Evolutionary conservation across 345 rosid species (phyloP).

Genomic region (Gynandropsis gynandra): DNA sequence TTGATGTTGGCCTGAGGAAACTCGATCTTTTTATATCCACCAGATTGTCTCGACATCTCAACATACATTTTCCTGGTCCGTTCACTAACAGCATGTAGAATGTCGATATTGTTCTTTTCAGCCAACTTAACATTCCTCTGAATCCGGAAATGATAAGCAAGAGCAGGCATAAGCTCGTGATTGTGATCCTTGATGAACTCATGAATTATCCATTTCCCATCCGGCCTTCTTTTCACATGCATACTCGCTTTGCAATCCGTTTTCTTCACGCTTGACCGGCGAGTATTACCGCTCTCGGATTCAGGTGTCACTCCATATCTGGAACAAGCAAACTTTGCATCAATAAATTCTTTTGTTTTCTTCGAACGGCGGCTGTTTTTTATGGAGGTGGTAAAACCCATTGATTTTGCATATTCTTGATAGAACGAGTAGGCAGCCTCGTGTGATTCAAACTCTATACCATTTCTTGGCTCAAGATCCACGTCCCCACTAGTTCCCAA

Average conservation of each 20-base stretch:
- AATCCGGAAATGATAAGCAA: constrained; percentile 45
- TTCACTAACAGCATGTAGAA: constrained; percentile 42
- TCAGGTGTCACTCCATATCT: constrained; percentile 63
- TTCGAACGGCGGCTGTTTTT: constrained; percentile 66
- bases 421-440: constrained; percentile 60
- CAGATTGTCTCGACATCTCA: constrained; percentile 40
- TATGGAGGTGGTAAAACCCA: constrained; percentile 63
- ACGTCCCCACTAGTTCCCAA: constrained; percentile 27
- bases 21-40: constrained; percentile 28
- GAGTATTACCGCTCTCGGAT: constrained; percentile 37
- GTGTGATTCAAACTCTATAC: constrained; percentile 69
- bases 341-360: constrained; percentile 57
- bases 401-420: constrained; percentile 62
- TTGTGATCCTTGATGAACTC: constrained; percentile 65
- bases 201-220: constrained; percentile 71
- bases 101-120: constrained; percentile 47
- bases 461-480: constrained; percentile 46
- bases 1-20: constrained; percentile 19
- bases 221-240: constrained; percentile 73
- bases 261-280: constrained; percentile 41
- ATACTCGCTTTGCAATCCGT: constrained; percentile 75
- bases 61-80: constrained; percentile 44
- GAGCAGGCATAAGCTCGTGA: constrained; percentile 63
- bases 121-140: constrained; percentile 49
- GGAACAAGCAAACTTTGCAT: constrained; percentile 73